Conservation (phyloP, 345 rosid species). For the Anacardium occidentale region DNA sequence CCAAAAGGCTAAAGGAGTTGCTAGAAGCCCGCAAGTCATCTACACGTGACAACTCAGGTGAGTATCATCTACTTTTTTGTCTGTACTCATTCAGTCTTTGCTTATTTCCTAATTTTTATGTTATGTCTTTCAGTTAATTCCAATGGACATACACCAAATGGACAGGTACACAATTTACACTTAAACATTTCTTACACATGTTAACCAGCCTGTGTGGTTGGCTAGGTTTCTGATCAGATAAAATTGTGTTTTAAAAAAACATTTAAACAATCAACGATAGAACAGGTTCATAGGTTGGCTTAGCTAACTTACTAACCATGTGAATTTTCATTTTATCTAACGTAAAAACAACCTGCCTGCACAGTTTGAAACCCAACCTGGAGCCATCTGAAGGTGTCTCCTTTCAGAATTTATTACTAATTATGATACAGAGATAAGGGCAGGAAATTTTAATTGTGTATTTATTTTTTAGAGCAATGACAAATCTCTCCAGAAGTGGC, state of each 20-base stretch:
- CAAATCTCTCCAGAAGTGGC: conserved; percentile 61
- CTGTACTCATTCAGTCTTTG: conserved; percentile 3
- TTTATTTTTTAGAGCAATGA: conserved; percentile 48
- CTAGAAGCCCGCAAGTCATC: conserved; percentile 69
- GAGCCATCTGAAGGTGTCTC: conserved; percentile 2
- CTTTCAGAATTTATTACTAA: conserved; percentile 1
- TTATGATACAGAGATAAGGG: conserved; percentile 4
- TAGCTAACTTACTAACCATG: neutral
- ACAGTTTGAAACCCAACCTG: neutral
- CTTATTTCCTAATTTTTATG: conserved; percentile 18
- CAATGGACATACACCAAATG: conserved; percentile 44
- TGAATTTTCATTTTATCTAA: conserved; percentile 2
- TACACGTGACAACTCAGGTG: conserved; percentile 45
- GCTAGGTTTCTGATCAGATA: conserved; percentile 14
- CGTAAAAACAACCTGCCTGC: neutral
- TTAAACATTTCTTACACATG: conserved; percentile 6
- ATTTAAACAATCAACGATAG: neutral
- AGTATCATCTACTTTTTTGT: neutral
- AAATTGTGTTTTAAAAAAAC: conserved; percentile 13
- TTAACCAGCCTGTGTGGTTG: conserved; percentile 15
- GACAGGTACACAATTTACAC: conserved; percentile 45
- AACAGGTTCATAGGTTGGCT: neutral
- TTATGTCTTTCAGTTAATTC: conserved; percentile 37
- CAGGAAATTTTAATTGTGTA: conserved; percentile 2
- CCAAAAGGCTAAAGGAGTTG: conserved; percentile 77